Evolutionary conservation across 768 basidiomycete genomes (phyloP), one percentile per base, ranked within the genome.

Genomic region (Psilocybe azurescens): DNA sequence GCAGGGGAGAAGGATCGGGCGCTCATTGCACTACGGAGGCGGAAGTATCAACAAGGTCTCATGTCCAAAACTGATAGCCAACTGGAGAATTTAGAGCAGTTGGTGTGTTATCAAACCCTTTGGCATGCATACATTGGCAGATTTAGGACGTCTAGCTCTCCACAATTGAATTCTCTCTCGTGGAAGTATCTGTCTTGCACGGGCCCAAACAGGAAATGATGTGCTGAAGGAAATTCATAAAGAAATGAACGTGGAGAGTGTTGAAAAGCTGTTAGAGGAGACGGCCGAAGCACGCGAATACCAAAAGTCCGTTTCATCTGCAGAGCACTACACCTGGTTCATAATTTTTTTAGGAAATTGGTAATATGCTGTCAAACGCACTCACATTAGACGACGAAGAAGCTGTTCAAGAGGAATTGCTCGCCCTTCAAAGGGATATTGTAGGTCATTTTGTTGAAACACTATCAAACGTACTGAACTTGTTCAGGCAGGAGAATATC

Each of bases 131-230:
- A 24, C 50, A n/a, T n/a, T 51, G 28, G 13, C 14, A 5, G 5
- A 13, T 38, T 14, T 69, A 99, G 97, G 95, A n/a, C n/a, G n/a
- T n/a, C n/a, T n/a, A n/a, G n/a, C n/a, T 98, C 28, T 93, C 94
- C 3, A 93, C 91, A 0, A 97, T 99, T 69, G 97, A 99, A 74
- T 99, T 97, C 78, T 95, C 97, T 6, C 82, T 96, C 53, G 88
- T 99, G 20, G 93, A 99, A 75, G 87, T 93, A 49, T 95, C 95
- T 2, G 93, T 99, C 9, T 71, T 99, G 36, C 94, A 94, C 73
- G 97, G 97, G 7, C 77, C n/a, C 48, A 87, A 94, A 73, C 94
- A 95, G 97, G 2, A n/a, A 98, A 91, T 67, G 90, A 92, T 32
- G 95, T 98, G 1, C 80, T 99, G 49, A 94, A 91, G 74, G 89